phyloP scores from a whole-genome alignment of 176 grass and related monocot species.

The Luzula sylvatica region DNA sequence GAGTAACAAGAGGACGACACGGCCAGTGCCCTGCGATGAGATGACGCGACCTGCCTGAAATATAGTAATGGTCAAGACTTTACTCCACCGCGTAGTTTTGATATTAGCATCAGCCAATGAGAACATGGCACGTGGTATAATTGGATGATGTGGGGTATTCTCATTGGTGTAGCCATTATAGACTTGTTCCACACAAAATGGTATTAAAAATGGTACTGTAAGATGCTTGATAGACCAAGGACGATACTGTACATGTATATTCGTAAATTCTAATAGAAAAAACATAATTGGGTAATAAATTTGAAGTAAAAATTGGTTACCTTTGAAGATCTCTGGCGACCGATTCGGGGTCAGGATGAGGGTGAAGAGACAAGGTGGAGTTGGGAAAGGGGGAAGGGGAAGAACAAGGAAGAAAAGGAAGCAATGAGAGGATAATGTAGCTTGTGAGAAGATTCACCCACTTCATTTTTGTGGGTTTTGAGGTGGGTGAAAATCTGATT shows the following conservation, averaged over 20 bases:
- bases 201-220: neutral
- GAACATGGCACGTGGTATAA: no score
- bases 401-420: constrained; percentile 3
- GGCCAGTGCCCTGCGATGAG: constrained; percentile 11
- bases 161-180: no score
- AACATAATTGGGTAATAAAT: no score
- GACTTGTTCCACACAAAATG: neutral
- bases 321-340: constrained; percentile 15
- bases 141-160: no score
- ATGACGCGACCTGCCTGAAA: constrained; percentile 12
- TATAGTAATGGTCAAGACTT: neutral
- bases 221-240: neutral
- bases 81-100: no score
- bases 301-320: neutral
- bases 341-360: constrained; percentile 7
- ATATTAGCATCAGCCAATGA: no score
- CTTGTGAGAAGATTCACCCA: neutral
- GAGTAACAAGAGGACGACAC: constrained; percentile 35
- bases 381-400: constrained; percentile 11
- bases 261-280: no score
- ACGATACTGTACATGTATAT: no score
- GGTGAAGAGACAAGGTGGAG: constrained; percentile 1
- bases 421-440: constrained; percentile 17
- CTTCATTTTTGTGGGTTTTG: constrained; percentile 11
- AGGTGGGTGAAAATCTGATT: constrained; percentile 3